phyloP scores from a whole-genome alignment of 352 stramenopile species.

The Pythium rhizo-oryzae region DNA sequence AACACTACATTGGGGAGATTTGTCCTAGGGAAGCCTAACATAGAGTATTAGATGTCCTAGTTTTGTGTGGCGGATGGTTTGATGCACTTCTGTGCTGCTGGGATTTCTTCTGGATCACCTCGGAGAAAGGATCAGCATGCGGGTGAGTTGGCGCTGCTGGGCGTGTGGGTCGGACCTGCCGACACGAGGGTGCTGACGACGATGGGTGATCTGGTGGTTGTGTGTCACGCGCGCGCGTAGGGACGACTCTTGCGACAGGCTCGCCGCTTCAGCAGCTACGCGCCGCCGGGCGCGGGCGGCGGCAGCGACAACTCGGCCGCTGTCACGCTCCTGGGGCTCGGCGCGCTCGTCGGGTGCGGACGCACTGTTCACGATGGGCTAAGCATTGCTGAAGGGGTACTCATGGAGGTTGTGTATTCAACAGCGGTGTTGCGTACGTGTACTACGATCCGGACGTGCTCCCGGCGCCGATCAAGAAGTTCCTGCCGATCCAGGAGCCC shows the following conservation, averaged over 20 bases:
- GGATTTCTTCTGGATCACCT: slow-evolving; percentile 10
- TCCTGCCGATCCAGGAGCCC: slow-evolving; percentile 78
- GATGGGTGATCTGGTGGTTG: too few species aligned
- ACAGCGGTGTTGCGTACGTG: slow-evolving; percentile 76
- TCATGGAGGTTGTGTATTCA: background rate
- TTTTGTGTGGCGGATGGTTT: slow-evolving; percentile 4
- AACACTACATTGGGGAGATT: slow-evolving; percentile 28
- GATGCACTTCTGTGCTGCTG: slow-evolving; percentile 25
- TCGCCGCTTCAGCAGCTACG: slow-evolving; percentile 71
- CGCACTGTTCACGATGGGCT: background rate
- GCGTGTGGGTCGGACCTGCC: too few species aligned
- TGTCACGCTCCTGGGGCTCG: slow-evolving; percentile 74
- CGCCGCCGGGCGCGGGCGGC: slow-evolving; percentile 58
- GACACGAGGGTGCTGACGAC: too few species aligned
- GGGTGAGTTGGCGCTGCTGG: background rate
- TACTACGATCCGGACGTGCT: slow-evolving; percentile 88
- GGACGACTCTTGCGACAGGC: slow-evolving; percentile 35
- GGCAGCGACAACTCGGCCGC: slow-evolving; percentile 81
- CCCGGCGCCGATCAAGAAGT: slow-evolving; percentile 71
- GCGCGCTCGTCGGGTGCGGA: slow-evolving; percentile 58
- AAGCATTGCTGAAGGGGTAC: too few species aligned
- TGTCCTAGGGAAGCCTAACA: slow-evolving; percentile 10
- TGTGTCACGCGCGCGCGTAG: background rate
- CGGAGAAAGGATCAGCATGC: slow-evolving; percentile 3
- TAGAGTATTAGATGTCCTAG: background rate